Evolutionary conservation across 1,284 basidiomycete species (phyloP).

Genomic region (Malassezia japonica): DNA sequence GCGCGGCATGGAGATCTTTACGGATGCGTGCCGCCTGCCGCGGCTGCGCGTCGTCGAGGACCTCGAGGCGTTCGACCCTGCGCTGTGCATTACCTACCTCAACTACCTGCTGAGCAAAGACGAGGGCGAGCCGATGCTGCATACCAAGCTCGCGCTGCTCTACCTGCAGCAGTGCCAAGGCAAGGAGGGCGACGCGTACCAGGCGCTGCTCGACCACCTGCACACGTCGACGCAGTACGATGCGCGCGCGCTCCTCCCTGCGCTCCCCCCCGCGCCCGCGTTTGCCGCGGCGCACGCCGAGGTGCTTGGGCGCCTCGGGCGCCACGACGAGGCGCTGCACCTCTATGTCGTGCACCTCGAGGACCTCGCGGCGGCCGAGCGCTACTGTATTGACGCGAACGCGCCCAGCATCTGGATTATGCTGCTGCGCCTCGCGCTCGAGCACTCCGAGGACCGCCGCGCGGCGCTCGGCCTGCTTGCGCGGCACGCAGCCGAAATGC

Average conservation of each 20-base stretch:
- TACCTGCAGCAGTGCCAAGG: slow-evolving; percentile 56
- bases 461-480: slow-evolving; percentile 76
- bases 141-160: slow-evolving; percentile 76
- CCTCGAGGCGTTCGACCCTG: slow-evolving; percentile 61
- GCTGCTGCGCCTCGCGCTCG: slow-evolving; percentile 56
- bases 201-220: slow-evolving; percentile 62
- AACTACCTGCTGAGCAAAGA: slow-evolving; percentile 73
- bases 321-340: slow-evolving; percentile 83
- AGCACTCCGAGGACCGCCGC: slow-evolving; percentile 28
- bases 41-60: slow-evolving; percentile 44
- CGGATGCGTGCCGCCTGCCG: slow-evolving; percentile 58
- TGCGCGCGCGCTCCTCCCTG: slow-evolving; percentile 72
- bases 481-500: slow-evolving; percentile 69
- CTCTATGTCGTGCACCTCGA: slow-evolving; percentile 79
- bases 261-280: slow-evolving; percentile 34
- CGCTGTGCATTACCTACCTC: slow-evolving; percentile 63
- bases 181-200: neutral
- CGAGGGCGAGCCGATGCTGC: slow-evolving; percentile 62
- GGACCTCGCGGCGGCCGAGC: slow-evolving; percentile 75
- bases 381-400: slow-evolving; percentile 46
- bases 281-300: slow-evolving; percentile 69
- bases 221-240: slow-evolving; percentile 63
- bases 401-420: slow-evolving; percentile 62
- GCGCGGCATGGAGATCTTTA: slow-evolving; percentile 82
- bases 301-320: slow-evolving; percentile 74